phyloP scores from a whole-genome alignment of 2,329 filamentous ascomycete species.

The Colletotrichum chlorophyti region DNA sequence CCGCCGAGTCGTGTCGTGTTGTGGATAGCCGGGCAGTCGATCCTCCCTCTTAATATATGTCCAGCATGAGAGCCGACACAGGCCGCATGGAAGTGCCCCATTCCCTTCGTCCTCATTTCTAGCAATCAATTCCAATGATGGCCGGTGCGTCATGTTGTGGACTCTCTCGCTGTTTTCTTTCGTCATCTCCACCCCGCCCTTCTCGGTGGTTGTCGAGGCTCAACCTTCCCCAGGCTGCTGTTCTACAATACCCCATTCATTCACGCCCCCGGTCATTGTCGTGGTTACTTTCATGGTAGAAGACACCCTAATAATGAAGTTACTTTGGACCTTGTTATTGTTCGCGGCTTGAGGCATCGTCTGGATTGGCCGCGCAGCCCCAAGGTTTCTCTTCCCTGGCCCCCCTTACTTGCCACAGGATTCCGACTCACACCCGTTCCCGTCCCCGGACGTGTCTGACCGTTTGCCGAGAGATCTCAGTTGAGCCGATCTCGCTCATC shows the following conservation, averaged over 20 bases:
- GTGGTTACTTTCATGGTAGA: too few species aligned
- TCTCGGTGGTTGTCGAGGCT: too few species aligned
- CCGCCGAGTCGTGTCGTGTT: conserved; percentile 10
- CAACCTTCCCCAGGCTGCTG: too few species aligned
- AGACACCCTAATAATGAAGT: too few species aligned
- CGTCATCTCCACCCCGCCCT: not conserved
- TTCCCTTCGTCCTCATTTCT: conserved; percentile 8
- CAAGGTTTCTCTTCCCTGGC: too few species aligned
- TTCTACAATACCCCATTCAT: too few species aligned
- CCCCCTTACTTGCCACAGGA: conserved; percentile 5
- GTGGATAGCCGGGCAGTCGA: not conserved
- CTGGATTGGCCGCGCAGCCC: too few species aligned
- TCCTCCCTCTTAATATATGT: not conserved
- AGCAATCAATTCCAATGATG: not conserved
- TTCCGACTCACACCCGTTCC: not conserved
- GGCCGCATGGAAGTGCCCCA: conserved; percentile 15
- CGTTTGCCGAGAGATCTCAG: conserved; percentile 18
- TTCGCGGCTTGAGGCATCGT: too few species aligned
- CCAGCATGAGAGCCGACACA: conserved; percentile 7
- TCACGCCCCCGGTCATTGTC: too few species aligned
- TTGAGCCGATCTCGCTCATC: conserved; percentile 17
- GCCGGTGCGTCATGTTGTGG: not conserved
- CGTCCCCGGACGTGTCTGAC: conserved; percentile 20
- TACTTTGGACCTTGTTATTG: too few species aligned
- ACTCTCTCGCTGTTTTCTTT: not conserved